These are phyloP conservation scores for Cyberlindnera meyerae DNA, from an alignment of 805 yeast species.

Conservation along the genomic window DNA sequence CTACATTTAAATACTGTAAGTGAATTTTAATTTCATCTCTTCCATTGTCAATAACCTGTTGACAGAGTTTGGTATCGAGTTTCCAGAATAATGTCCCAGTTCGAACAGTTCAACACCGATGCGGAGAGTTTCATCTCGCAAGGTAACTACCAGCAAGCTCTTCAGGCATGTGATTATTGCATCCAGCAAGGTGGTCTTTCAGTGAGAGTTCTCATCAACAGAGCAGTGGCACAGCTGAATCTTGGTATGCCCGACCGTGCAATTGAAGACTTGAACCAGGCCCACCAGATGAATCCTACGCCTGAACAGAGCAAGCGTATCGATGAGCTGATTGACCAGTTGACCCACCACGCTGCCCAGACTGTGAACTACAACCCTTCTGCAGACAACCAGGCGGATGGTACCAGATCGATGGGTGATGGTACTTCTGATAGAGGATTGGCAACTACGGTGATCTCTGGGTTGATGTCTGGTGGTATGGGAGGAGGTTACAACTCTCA, in stretches of 20 bases:
- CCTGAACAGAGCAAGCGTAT: conserved; percentile 16
- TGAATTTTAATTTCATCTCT: neutral
- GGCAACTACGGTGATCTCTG: conserved; percentile 17
- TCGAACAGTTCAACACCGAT: conserved; percentile 10
- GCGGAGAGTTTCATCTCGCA: conserved; percentile 12
- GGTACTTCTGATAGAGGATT: conserved; percentile 22
- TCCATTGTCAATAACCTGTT: neutral
- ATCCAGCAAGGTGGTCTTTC: conserved; percentile 19
- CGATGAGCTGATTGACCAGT: conserved; percentile 17
- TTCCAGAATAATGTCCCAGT: conserved; percentile 5
- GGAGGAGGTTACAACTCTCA: conserved; percentile 14
- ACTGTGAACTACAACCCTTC: conserved; percentile 8
- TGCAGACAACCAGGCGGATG: conserved; percentile 17
- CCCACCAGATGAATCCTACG: conserved; percentile 20
- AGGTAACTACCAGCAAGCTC: conserved; percentile 12
- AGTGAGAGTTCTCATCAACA: conserved; percentile 19
- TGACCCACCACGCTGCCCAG: conserved; percentile 21
- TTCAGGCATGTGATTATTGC: conserved; percentile 10
- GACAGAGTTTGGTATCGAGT: neutral
- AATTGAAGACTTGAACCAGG: conserved; percentile 20
- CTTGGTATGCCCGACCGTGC: conserved; percentile 19
- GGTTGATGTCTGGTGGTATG: conserved; percentile 19
- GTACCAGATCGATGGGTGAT: conserved; percentile 17
- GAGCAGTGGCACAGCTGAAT: conserved; percentile 18
- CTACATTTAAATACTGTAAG: too few species aligned